Evolutionary conservation across 495 filamentous ascomycete genomes (phyloP).

Genomic region (Zalerion maritima): DNA sequence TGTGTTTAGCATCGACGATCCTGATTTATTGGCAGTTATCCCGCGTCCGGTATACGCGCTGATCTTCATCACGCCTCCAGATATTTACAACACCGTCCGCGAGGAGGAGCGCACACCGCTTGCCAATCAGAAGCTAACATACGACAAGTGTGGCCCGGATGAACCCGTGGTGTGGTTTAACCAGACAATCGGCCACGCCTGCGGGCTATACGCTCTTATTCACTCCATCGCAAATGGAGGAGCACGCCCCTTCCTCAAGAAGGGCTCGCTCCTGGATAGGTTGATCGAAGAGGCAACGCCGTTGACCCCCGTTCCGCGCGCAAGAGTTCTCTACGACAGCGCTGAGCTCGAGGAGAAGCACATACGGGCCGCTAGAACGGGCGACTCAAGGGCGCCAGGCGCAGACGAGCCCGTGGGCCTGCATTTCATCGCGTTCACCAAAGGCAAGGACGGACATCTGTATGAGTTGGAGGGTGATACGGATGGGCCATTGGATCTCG

Average conservation of each 20-base stretch:
- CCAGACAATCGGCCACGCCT: constrained; percentile 80
- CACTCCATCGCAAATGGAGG: constrained; percentile 50
- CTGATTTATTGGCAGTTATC: constrained; percentile 53
- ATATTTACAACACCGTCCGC: constrained; percentile 45
- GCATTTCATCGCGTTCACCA: constrained; percentile 71
- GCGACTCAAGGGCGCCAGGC: constrained; percentile 47
- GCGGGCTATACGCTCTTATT: constrained; percentile 70
- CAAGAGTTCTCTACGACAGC: constrained; percentile 57
- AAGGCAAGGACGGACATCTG: constrained; percentile 44
- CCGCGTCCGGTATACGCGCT: constrained; percentile 62
- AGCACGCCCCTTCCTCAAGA: constrained; percentile 26
- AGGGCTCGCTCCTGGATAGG: constrained; percentile 24
- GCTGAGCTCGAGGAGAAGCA: constrained; percentile 55
- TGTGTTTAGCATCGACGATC: constrained; percentile 62
- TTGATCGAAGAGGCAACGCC: constrained; percentile 29
- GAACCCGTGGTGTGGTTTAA: constrained; percentile 65
- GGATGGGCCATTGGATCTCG: constrained; percentile 61
- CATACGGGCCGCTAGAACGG: constrained; percentile 46
- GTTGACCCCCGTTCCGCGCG: constrained; percentile 38
- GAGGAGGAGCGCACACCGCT: constrained; percentile 44
- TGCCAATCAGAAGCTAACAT: constrained; percentile 15
- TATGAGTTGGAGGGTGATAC: constrained; percentile 68
- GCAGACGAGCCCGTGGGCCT: constrained; percentile 34
- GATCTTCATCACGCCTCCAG: constrained; percentile 64
- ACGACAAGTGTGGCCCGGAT: constrained; percentile 19